A percentile compares a stretch with the other conserved stretches of the same genome.
Conservation (phyloP, 805 yeast genomes). For the Komagataella mondaviorum region DNA sequence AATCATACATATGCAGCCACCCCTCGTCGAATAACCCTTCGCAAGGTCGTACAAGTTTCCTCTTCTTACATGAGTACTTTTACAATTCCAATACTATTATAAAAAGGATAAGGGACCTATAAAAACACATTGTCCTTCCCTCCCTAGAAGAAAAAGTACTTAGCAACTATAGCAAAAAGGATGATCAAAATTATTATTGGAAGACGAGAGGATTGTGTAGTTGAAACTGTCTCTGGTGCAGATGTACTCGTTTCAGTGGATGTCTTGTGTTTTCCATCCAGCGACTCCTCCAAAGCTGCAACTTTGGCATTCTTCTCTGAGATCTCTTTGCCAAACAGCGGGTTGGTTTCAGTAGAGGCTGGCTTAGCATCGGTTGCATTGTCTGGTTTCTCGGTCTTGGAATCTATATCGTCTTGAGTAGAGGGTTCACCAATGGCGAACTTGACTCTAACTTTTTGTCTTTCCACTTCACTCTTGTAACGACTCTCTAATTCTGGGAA, state of each 20-base stretch:
- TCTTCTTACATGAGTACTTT: neutral
- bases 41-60: neutral
- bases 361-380: neutral
- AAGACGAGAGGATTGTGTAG: neutral
- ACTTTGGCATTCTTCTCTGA: slow-evolving; percentile 4
- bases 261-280: slow-evolving; percentile 2
- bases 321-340: slow-evolving; percentile 1
- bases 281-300: slow-evolving; percentile 2
- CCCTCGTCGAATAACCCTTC: neutral
- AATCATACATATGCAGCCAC: neutral
- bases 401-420: slow-evolving; percentile 1
- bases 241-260: neutral
- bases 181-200: neutral
- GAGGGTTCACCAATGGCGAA: slow-evolving; percentile 2
- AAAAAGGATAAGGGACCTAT: neutral
- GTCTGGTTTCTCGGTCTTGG: slow-evolving; percentile 1
- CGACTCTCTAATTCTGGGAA: slow-evolving; percentile 69
- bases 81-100: neutral
- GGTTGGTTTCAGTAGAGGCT: neutral
- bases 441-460: slow-evolving; percentile 7
- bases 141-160: neutral
- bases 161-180: neutral
- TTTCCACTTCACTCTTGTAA: slow-evolving; percentile 9
- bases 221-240: neutral
- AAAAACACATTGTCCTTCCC: slow-evolving; percentile 2